Evolutionary conservation across 1,284 basidiomycete species (phyloP).

Genomic region (Tilletiopsis washingtonensis): DNA sequence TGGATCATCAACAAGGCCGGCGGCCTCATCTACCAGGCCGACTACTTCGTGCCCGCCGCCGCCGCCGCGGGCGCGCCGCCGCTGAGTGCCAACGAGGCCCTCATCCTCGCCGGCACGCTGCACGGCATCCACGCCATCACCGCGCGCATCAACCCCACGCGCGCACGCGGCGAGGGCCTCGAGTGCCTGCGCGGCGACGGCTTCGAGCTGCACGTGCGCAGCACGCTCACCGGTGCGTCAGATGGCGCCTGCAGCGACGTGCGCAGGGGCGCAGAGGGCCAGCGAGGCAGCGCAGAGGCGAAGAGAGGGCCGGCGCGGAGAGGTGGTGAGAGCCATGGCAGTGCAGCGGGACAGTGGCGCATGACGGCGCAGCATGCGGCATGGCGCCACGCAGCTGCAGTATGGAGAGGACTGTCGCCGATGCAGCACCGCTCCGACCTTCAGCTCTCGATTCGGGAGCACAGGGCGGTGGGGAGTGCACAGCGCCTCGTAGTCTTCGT

Average conservation of each 20-base stretch:
- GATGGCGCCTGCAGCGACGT: neutral
- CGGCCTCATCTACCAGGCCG: slow-evolving; percentile 86
- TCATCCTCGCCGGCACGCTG: slow-evolving; percentile 90
- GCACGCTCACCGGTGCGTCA: slow-evolving; percentile 83
- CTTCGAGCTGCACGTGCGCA: slow-evolving; percentile 78
- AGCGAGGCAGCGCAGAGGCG: no score
- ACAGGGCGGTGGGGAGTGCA: no score
- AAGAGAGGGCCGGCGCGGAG: no score
- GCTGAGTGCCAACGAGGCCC: slow-evolving; percentile 86
- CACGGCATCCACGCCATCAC: slow-evolving; percentile 99
- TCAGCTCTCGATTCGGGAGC: no score
- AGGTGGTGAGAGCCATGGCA: no score
- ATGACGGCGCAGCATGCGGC: no score
- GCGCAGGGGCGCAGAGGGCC: neutral
- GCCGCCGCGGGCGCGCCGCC: slow-evolving; percentile 11
- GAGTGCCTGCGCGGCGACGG: slow-evolving; percentile 90
- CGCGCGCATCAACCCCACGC: slow-evolving; percentile 72
- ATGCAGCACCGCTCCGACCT: no score
- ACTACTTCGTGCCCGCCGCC: slow-evolving; percentile 56
- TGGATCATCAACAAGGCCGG: slow-evolving; percentile 99
- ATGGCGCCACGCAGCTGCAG: no score
- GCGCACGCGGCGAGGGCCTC: slow-evolving; percentile 51
- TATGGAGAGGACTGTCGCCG: no score
- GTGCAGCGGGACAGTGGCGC: no score
- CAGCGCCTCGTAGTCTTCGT: no score